These are phyloP conservation scores for Hemisphaericaspora lyxosophila DNA, from an alignment of 1,139 yeast species.

Conservation along the genomic window DNA sequence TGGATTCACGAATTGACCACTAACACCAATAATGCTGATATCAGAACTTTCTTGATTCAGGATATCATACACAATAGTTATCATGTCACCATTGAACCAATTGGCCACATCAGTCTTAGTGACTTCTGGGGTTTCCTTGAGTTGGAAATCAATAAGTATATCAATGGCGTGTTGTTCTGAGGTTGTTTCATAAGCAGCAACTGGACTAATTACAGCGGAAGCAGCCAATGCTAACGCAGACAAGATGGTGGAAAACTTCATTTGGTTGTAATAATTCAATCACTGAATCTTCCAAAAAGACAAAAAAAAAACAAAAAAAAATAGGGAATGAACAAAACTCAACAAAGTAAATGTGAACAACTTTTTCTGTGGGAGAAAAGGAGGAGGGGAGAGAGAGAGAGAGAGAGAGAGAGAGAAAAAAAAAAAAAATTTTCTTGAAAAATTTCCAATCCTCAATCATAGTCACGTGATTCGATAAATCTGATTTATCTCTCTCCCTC, in stretches of 20 bases:
- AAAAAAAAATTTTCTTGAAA: no score
- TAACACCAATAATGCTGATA: conserved; percentile 63
- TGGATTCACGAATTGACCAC: conserved; percentile 67
- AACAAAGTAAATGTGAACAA: background rate
- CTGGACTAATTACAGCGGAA: conserved; percentile 16
- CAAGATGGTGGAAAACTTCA: conserved; percentile 22
- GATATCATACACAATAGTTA: conserved; percentile 55
- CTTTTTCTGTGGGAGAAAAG: no score
- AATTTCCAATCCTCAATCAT: no score
- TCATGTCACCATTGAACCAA: conserved; percentile 51
- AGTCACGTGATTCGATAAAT: background rate
- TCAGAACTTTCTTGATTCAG: conserved; percentile 56
- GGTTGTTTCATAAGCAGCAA: conserved; percentile 19
- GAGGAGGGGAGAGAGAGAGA: no score
- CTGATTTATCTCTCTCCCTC: no score
- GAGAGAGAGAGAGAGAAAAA: no score
- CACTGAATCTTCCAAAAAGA: no score
- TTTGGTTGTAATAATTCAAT: conserved; percentile 4
- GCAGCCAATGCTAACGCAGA: conserved; percentile 16
- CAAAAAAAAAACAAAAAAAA: no score
- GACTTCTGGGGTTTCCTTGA: conserved; percentile 42
- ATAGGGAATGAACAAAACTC: background rate
- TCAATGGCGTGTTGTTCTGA: conserved; percentile 26
- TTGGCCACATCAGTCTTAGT: conserved; percentile 39
- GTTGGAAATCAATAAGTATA: conserved; percentile 40